Conservation (phyloP, 1,139 yeast genomes). For the Pichia kudriavzevii region DNA sequence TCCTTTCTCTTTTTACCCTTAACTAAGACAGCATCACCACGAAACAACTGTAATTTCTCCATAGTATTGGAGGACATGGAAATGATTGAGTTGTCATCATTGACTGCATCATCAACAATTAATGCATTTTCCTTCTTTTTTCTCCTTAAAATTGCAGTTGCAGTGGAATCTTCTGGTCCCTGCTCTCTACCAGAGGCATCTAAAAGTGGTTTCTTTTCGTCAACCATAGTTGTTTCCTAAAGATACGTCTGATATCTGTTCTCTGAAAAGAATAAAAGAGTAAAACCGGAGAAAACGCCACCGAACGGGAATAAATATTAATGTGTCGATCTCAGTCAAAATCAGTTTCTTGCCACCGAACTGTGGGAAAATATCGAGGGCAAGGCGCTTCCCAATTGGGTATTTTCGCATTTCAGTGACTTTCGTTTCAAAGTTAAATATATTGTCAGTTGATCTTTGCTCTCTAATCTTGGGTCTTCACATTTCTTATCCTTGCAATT, state of each 20-base stretch:
- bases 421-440: too few species aligned
- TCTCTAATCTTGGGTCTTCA: too few species aligned
- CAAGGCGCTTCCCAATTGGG: too few species aligned
- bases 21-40: constrained; percentile 96
- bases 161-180: constrained; percentile 63
- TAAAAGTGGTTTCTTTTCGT: constrained; percentile 28
- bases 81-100: constrained; percentile 94
- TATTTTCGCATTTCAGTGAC: too few species aligned
- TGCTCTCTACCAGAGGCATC: constrained; percentile 30
- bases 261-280: neutral
- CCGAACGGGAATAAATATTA: neutral
- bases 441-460: too few species aligned
- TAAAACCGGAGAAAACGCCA: neutral
- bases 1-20: constrained; percentile 98
- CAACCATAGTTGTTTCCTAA: constrained; percentile 7
- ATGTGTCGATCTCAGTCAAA: too few species aligned
- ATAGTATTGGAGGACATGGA: constrained; percentile 92
- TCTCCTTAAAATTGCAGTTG: constrained; percentile 93
- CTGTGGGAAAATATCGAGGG: too few species aligned
- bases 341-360: too few species aligned
- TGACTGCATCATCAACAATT: constrained; percentile 93
- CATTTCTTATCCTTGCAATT: too few species aligned
- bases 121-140: constrained; percentile 96
- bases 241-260: too few species aligned
- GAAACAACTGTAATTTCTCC: constrained; percentile 90